These are phyloP conservation scores for Berkeleyomyces basicola DNA, from an alignment of 2,329 filamentous ascomycete species.

Conservation along the genomic window DNA sequence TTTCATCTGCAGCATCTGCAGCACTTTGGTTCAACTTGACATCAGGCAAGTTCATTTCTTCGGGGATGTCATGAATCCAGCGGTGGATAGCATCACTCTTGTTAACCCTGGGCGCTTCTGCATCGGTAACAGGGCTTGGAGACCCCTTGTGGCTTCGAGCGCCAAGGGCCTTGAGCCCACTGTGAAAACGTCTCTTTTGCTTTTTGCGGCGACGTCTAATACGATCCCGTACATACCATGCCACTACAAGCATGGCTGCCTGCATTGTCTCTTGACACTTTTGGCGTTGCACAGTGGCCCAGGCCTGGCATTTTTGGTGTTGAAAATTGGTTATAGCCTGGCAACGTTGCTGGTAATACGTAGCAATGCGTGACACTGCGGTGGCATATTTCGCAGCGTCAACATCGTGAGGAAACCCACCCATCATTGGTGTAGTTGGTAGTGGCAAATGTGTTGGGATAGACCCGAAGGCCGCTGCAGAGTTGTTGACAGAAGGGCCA, in stretches of 20 bases:
- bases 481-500: neutral
- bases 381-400: slow-evolving; percentile 28
- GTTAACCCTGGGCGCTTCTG: slow-evolving; percentile 20
- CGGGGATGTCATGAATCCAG: slow-evolving; percentile 28
- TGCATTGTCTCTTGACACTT: slow-evolving; percentile 33
- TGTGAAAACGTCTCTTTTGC: slow-evolving; percentile 26
- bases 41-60: slow-evolving; percentile 21
- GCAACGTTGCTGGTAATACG: slow-evolving; percentile 32
- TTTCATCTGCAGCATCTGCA: slow-evolving; percentile 24
- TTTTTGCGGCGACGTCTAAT: slow-evolving; percentile 27
- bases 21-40: slow-evolving; percentile 17
- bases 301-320: slow-evolving; percentile 31
- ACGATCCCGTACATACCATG: slow-evolving; percentile 33
- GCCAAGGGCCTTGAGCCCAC: slow-evolving; percentile 22
- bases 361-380: slow-evolving; percentile 31
- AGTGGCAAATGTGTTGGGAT: slow-evolving; percentile 2
- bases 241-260: slow-evolving; percentile 32
- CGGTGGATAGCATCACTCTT: slow-evolving; percentile 27
- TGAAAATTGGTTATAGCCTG: slow-evolving; percentile 31
- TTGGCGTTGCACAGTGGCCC: slow-evolving; percentile 30
- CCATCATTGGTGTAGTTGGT: neutral
- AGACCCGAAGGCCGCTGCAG: neutral
- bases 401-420: slow-evolving; percentile 14
- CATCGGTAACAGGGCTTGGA: neutral
- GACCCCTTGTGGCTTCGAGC: slow-evolving; percentile 5